These are phyloP conservation scores for Sporothrix sp. DNA, from an alignment of 2,329 filamentous ascomycete genomes.

Conservation along the genomic window DNA sequence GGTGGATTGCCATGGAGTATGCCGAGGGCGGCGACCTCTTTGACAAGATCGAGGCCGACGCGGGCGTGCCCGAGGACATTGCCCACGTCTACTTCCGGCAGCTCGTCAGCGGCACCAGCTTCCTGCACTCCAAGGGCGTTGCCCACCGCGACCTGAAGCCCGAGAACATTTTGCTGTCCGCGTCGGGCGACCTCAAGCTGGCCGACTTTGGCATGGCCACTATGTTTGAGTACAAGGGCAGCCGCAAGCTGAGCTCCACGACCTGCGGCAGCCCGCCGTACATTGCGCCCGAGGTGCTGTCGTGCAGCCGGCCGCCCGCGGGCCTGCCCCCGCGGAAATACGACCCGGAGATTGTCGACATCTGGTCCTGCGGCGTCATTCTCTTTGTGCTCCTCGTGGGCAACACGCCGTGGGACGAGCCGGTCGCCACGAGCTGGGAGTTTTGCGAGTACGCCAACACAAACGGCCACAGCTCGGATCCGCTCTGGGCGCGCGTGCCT, in stretches of 20 bases:
- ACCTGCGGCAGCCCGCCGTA: constrained; percentile 95
- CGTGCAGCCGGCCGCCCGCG: constrained; percentile 29
- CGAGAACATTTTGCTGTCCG: constrained; percentile 87
- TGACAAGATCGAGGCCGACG: constrained; percentile 98
- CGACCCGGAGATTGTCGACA: constrained; percentile 71
- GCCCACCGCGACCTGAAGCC: constrained; percentile 88
- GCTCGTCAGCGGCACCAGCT: constrained; percentile 79
- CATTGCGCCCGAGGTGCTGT: constrained; percentile 84
- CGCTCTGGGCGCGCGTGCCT: constrained; percentile 75
- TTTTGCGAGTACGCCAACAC: constrained; percentile 78
- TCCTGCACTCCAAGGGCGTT: constrained; percentile 92
- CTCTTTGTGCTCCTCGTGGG: constrained; percentile 90
- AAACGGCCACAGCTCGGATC: constrained; percentile 72
- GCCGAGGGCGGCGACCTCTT: constrained; percentile 94
- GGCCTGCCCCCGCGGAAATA: constrained; percentile 41
- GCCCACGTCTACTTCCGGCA: constrained; percentile 95
- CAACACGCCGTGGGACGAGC: constrained; percentile 97
- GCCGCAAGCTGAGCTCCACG: constrained; percentile 71
- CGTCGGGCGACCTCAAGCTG: constrained; percentile 78
- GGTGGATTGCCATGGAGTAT: constrained; percentile 97
- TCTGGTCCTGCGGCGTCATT: constrained; percentile 98
- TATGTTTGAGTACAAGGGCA: constrained; percentile 81
- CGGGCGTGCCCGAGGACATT: constrained; percentile 87
- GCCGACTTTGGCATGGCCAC: constrained; percentile 96
- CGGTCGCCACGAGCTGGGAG: constrained; percentile 72